Evolutionary conservation across 176 grass and related monocot genomes (phyloP), one percentile per base, ranked within the genome.

Genomic region (Hsuehochloa calcarea): DNA sequence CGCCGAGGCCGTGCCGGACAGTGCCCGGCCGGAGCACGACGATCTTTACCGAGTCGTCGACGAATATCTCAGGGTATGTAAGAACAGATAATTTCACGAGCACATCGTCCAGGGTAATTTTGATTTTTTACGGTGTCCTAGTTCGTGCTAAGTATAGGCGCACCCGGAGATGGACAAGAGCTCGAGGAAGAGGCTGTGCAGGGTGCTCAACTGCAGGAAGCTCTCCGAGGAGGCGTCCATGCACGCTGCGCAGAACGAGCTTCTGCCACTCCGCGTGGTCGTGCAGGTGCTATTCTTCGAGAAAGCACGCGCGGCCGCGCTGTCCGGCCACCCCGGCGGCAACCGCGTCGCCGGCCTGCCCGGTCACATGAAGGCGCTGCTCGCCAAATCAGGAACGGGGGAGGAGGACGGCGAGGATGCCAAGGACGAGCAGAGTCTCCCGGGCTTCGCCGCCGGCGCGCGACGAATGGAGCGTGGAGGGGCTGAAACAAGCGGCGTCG

Each of bases 221-320:
- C 94, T 97, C 70, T 90, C 94, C 0, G 75, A 92, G 27, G 77
- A 89, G 70, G 87, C 89, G 46, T 93, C 89, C 66, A 82, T 87
- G 79, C 87, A 97, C 68, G 94, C 94, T 8, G 89, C 89, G 8
- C 94, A 89, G 86, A 97, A 97, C 56, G 94, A 97, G 51, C 29
- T 88, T 47, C 90, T 97, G 20, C 94, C 94, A 1, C 85, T 97
- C 65, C 65, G 94, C 29, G 87, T 94, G 45, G 92, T 97, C 3
- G 85, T 97, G 78, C 94, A 94, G 79, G 92, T 97, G 65, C 87
- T 97, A 19, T 97, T 97, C 92, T 94, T 90, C 74, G 94, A 94
- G 83, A 90, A 92, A n/a, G 88, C 92, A 41, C 94, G 94, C n/a
- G 80, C 70, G 0, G 82, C 84, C 69, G 65, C 76, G 51, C 22